Evolutionary conservation across 2,329 filamentous ascomycete species (phyloP).

Genomic region (Stagonosporopsis rhizophila): DNA sequence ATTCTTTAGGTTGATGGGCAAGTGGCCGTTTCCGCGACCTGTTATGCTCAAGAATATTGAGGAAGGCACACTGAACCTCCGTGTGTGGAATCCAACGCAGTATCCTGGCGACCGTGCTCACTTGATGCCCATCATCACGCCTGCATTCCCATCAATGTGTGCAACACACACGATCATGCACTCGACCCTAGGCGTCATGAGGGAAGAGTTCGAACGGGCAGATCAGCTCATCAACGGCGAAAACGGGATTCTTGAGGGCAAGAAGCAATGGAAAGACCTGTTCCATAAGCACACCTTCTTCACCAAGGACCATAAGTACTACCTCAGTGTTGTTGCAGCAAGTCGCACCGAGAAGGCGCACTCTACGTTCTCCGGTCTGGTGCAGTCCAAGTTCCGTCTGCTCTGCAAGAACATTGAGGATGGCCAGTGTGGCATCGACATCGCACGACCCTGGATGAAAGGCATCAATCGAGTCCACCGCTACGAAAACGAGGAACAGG

Average conservation of each 20-base stretch:
- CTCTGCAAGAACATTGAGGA: slow-evolving; percentile 84
- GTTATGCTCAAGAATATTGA: slow-evolving; percentile 89
- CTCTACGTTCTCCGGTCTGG: slow-evolving; percentile 86
- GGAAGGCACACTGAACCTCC: slow-evolving; percentile 77
- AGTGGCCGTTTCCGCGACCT: slow-evolving; percentile 95
- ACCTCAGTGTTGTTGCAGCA: slow-evolving; percentile 84
- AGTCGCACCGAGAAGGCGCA: slow-evolving; percentile 85
- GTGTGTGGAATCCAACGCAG: slow-evolving; percentile 92
- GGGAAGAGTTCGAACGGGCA: slow-evolving; percentile 80
- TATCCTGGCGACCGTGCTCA: slow-evolving; percentile 84
- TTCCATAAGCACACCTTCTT: slow-evolving; percentile 95
- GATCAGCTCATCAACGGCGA: slow-evolving; percentile 77
- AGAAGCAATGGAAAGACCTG: slow-evolving; percentile 82
- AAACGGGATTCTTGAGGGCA: slow-evolving; percentile 78
- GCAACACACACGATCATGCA: slow-evolving; percentile 91
- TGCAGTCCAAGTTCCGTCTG: slow-evolving; percentile 90
- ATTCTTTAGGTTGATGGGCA: slow-evolving; percentile 90
- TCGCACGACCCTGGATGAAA: slow-evolving; percentile 93
- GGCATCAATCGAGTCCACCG: slow-evolving; percentile 84
- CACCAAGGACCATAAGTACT: slow-evolving; percentile 92
- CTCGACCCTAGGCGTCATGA: slow-evolving; percentile 85
- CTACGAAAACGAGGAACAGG: slow-evolving; percentile 68
- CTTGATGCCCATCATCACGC: slow-evolving; percentile 97
- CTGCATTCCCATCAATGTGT: slow-evolving; percentile 97
- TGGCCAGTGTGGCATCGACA: slow-evolving; percentile 73